Base-by-base conservation (phyloP, 768 basidiomycete genomes). In the Leccinum broughii region DNA sequence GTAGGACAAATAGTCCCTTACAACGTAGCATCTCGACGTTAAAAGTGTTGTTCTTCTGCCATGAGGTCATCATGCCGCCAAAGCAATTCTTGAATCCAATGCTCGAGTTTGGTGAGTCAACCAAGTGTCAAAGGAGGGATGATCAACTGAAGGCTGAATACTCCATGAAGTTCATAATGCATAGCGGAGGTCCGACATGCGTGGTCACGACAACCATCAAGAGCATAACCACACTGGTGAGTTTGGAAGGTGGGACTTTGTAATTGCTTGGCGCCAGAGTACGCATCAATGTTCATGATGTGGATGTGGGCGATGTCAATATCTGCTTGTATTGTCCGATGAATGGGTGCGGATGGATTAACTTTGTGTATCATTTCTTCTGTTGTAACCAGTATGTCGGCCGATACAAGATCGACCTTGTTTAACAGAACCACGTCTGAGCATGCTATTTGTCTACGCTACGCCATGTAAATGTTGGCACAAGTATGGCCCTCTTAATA, bases 351-450 rank as follows among this genome's bases (percentile, higher is more conserved):
- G 2, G 83, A 85, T 5, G 95, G 90, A 72, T 98, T 98, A 66
- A 96, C 78, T 22, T 77, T 72, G n/a, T 79, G 82, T 39, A 99
- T 85, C 22, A 83, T 73, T n/a, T 65, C 69, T 70, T 92, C 87
- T 13, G 85, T 83, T 4, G 76, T 68, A 1, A 62, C 55, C 2
- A 91, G 67, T 22, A 77, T 76, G 6, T 76, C 72, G 1, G 80
- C 61, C 1, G 81, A 68, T 17, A 85, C 87, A 9, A 98, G 78
- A 68, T 98, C 96, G 28, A 80, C 78, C 78, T 99, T 99, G 80
- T 99, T 99, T 32, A 99, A 77, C 28, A 99, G 75, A 39, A 98
- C 82, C 26, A 96, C 88, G 69, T 99, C 97, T 24, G 96, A 88
- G 39, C 87, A 89, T 1, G 93, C 96, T 51, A 98, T 89, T 79